Evolutionary conservation across 805 yeast genomes (phyloP).

Genomic region (Ogataea angusta): DNA sequence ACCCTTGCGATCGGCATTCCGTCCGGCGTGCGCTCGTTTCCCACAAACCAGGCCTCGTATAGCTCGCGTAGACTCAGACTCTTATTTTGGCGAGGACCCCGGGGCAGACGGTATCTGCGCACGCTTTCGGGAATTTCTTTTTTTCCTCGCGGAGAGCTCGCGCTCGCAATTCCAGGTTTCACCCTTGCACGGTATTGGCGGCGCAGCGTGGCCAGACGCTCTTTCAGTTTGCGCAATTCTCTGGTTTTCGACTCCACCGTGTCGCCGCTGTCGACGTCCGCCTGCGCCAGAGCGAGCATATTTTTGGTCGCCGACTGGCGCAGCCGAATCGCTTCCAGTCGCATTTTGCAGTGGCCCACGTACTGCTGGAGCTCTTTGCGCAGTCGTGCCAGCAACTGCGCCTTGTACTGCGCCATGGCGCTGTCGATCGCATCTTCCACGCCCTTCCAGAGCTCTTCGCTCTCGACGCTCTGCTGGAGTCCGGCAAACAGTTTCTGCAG

Average conservation of each 20-base stretch:
- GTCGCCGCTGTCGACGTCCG: not conserved
- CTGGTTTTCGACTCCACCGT: not conserved
- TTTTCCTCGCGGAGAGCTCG: not conserved
- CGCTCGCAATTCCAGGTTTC: not conserved
- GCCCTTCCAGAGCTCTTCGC: constrained; percentile 2
- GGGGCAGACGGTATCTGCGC: constrained; percentile 14
- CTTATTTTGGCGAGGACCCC: constrained; percentile 15
- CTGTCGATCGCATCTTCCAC: constrained; percentile 2
- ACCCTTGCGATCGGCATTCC: constrained; percentile 9
- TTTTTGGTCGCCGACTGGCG: constrained; percentile 5
- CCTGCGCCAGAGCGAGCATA: constrained; percentile 2
- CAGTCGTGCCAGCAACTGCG: not conserved
- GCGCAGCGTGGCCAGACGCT: constrained; percentile 2
- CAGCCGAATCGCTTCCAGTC: not conserved
- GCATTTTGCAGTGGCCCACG: not conserved
- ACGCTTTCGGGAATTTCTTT: constrained; percentile 11
- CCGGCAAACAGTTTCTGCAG: not conserved
- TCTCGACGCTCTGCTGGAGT: constrained; percentile 1
- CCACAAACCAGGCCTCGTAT: constrained; percentile 18
- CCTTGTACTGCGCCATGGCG: not conserved
- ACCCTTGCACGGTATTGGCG: constrained; percentile 2
- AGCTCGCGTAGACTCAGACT: constrained; percentile 13
- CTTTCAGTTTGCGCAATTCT: constrained; percentile 5
- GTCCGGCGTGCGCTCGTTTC: constrained; percentile 12
- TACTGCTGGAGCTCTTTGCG: not conserved